Base-by-base conservation (phyloP, 192 early-diverging fungal species). In the Coemansia asiatica region DNA sequence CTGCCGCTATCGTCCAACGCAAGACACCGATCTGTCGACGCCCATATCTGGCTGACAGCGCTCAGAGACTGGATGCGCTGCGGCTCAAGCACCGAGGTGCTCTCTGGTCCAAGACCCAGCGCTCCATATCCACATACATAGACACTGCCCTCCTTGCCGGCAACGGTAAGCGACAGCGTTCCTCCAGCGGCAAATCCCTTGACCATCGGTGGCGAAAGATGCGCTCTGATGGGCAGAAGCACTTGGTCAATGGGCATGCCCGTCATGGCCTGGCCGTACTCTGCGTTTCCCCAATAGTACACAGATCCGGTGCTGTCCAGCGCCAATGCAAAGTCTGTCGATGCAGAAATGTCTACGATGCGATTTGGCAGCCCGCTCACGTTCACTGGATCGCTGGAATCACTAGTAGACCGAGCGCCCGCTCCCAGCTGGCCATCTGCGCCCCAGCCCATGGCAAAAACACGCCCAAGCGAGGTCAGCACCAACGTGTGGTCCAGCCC, bases 361-460 rank as follows among this genome's bases (percentile, higher is more conserved):
- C 69, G 56, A 31, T 64, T 67, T 19, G 76, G 79, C 40, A 87
- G 61, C 3, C 71, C 70, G 22, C 78, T 61, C 8, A 90, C 79
- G 23, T 65, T 25, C 23, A 81, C 79, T 21, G 89, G 90, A 5
- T 56, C 38, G 10, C 62, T 55, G 22, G 70, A 69, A 44, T 84
- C 83, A 5, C 61, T 64, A 23, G 75, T 79, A 6, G 73, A 79
- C 4, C 67, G 66, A 10, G 68, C 63, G 1, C 88, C 88, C 19
- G 85, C 65, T 15, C 89, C 89, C 28, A 91, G 70, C 75, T 91
- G 90, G 8, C 90, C 90, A 61, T 91, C 90, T n/a, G 88, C 82
- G 16, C 88, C 85, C 90, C 90, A 91, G 33, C 90, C 90, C 88
- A 91, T 89, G 0, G 86, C 79, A 68, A 87, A 88, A 31, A 89